Evolutionary conservation across 176 grass and related monocot species (phyloP), one percentile per base, ranked within the genome.

Genomic region (Musa beccarii): DNA sequence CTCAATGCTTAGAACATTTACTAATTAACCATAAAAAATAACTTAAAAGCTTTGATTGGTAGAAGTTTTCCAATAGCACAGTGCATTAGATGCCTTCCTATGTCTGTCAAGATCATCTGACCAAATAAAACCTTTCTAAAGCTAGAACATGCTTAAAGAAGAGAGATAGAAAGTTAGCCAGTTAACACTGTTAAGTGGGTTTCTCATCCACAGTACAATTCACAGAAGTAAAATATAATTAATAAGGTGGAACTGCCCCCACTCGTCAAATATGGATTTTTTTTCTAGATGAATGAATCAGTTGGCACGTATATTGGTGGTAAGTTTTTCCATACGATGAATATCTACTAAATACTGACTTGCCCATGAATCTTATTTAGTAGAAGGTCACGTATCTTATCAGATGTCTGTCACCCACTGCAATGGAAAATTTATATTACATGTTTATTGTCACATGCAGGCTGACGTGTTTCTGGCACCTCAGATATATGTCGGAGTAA

Each of bases 391-490:
- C 34, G 4, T 43, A 43, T 43, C 34, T 6, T 43, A 43, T 43
- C 34, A 43, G 34, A 6, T 43, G 34, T 43, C 6, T 43, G 34
- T 43, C 34, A 43, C 34, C 34, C 34, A 43, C 34, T 43, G 34
- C 34, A 43, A 43, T 6, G 34, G 34, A 43, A 43, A 43, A 5
- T 6, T 43, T 43, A 43, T 43, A 43, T 6, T 43, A 26, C 52
- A 54, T 74, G 72, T n/a, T 83, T 59, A 2, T 80, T 76, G 0
- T 81, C 86, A 63, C 86, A 63, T 28, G 65, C 67, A 96, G 92
- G 92, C 57, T 4, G 92, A 96, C 79, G 70, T 96, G 15, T 96
- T 89, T 84, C 72, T 96, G 51, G 89, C 68, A 0, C 92, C 92
- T 13, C 92, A 96, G 68, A 89, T 96, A 13, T 80, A 87, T 63